A percentile compares a stretch with the other conserved stretches of the same genome.
Conservation (phyloP, 2,329 filamentous ascomycete species). For the Ophiostoma montium region DNA sequence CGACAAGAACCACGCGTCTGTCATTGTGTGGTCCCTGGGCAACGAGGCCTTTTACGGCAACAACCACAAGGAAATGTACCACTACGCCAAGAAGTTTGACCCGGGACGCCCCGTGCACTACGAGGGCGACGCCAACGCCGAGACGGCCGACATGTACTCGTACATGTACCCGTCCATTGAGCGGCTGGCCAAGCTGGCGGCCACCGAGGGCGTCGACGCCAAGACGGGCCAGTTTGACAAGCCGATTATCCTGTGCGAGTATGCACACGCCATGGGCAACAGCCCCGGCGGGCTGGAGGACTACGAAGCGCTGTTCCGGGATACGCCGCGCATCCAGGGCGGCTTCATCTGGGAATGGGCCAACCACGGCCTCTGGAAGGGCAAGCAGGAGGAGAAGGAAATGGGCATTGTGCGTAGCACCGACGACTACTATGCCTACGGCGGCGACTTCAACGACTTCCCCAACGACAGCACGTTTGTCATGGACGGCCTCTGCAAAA, state of each 20-base stretch:
- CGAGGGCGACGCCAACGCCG: constrained; percentile 46
- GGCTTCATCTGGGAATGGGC: constrained; percentile 56
- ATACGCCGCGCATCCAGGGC: constrained; percentile 47
- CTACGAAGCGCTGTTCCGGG: constrained; percentile 50
- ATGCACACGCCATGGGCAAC: constrained; percentile 57
- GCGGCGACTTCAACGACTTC: constrained; percentile 46
- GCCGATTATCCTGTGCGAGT: constrained; percentile 46
- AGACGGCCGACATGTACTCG: constrained; percentile 50
- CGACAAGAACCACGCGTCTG: constrained; percentile 56
- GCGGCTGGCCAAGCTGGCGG: constrained; percentile 31
- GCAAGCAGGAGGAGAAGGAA: constrained; percentile 25
- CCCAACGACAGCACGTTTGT: constrained; percentile 49
- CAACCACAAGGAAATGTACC: constrained; percentile 55
- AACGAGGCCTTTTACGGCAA: constrained; percentile 60
- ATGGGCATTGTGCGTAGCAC: neutral
- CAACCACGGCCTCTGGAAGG: constrained; percentile 42
- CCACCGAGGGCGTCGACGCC: constrained; percentile 26
- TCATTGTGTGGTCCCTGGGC: constrained; percentile 60
- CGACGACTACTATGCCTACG: constrained; percentile 38
- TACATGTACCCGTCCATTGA: constrained; percentile 51
- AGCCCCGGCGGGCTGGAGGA: constrained; percentile 56
- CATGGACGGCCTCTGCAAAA: constrained; percentile 44
- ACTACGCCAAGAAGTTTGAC: constrained; percentile 44
- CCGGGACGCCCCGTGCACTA: constrained; percentile 49
- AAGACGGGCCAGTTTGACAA: constrained; percentile 33